Evolutionary conservation across 305 asterid genomes (phyloP).

Genomic region (Solanum hybrid): DNA sequence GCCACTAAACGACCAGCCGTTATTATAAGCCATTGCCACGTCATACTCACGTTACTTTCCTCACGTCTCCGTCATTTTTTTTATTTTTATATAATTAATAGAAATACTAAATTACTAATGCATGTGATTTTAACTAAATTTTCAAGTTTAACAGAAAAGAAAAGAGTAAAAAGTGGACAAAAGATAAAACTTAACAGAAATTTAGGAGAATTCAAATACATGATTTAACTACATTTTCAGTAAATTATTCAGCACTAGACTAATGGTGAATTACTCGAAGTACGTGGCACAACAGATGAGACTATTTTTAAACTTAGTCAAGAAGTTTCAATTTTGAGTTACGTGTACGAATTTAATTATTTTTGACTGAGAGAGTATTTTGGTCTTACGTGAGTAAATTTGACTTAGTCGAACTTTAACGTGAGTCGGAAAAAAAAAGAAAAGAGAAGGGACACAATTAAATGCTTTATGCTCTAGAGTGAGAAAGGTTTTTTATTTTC

Average conservation of each 20-base stretch:
- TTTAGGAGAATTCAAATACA: background rate
- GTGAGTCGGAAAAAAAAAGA: background rate
- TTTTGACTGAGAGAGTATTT: background rate
- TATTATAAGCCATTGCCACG: constrained; percentile 30
- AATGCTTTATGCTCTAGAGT: background rate
- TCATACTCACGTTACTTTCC: constrained; percentile 37
- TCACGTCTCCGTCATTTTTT: constrained; percentile 19
- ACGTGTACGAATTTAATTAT: background rate
- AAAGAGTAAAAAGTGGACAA: background rate
- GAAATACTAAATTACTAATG: background rate
- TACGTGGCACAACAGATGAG: no score
- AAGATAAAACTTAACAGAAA: background rate
- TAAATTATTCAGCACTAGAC: background rate
- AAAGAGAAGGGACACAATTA: background rate
- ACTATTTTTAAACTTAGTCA: background rate
- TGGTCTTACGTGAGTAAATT: background rate
- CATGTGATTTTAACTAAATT: background rate
- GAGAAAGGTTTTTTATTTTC: background rate
- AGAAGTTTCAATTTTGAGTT: background rate
- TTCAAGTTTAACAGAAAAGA: background rate
- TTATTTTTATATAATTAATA: background rate
- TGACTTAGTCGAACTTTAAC: background rate
- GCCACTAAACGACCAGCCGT: constrained; percentile 39
- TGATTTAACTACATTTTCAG: background rate
- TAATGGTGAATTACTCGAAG: background rate